Percentiles rank a stretch among this genome's conserved stretches.
Evolutionary conservation across 345 rosid genomes (phyloP).

Genomic region (Eucalyptus grandis): DNA sequence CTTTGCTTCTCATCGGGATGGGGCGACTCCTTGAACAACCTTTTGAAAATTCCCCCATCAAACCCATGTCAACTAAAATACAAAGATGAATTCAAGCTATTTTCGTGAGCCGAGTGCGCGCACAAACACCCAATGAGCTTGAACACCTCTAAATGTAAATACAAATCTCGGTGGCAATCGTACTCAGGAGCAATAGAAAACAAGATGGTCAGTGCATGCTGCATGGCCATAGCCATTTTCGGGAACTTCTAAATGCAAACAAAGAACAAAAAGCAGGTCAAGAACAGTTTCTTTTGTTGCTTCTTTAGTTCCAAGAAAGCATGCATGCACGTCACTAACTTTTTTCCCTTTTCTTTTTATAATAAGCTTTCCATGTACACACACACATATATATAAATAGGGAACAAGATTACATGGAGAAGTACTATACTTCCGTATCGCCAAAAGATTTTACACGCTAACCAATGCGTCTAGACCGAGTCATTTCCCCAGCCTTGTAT

Average conservation of each 20-base stretch:
- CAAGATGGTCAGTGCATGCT: neutral
- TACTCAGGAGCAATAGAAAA: neutral
- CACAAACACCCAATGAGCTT: neutral
- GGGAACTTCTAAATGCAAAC: neutral
- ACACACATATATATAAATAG: neutral
- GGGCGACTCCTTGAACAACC: slow-evolving; percentile 93
- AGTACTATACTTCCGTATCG: neutral
- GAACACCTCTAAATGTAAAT: neutral
- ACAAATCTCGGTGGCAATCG: neutral
- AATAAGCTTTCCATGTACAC: neutral
- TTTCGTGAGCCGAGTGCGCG: neutral
- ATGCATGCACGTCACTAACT: neutral
- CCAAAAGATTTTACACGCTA: neutral
- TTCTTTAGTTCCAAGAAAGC: neutral
- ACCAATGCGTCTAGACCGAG: neutral
- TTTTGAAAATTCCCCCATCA: neutral
- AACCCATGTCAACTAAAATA: neutral
- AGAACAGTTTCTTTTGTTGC: neutral
- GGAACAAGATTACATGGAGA: neutral
- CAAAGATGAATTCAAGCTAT: neutral
- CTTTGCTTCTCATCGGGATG: slow-evolving; percentile 99
- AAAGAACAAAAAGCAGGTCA: neutral
- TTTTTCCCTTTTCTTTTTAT: neutral
- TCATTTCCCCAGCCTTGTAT: neutral
- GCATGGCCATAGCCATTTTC: neutral